Evolutionary conservation across 2,329 filamentous ascomycete genomes (phyloP).

Genomic region (Colletotrichum lentis): DNA sequence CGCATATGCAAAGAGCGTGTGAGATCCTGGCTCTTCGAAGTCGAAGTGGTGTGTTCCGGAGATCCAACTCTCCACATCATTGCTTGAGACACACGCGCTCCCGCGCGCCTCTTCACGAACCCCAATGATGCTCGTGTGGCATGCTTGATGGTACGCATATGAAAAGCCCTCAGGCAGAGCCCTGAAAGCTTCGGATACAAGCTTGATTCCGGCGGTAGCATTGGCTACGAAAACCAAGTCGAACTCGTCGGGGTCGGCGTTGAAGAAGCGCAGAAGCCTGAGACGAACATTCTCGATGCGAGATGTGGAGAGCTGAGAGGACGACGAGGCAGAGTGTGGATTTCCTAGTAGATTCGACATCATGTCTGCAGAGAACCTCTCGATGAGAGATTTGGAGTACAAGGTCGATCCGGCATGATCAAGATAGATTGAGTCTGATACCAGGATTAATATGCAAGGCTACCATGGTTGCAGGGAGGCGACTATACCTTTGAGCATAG

Average conservation of each 20-base stretch:
- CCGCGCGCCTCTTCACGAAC: slow-evolving; percentile 73
- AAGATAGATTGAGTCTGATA: slow-evolving; percentile 78
- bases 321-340: slow-evolving; percentile 84
- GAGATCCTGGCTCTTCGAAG: slow-evolving; percentile 40
- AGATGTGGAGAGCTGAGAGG: slow-evolving; percentile 79
- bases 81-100: slow-evolving; percentile 73
- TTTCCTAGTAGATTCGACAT: slow-evolving; percentile 84
- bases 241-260: slow-evolving; percentile 81
- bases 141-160: slow-evolving; percentile 84
- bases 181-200: slow-evolving; percentile 81
- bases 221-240: slow-evolving; percentile 93
- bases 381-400: slow-evolving; percentile 81
- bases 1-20: slow-evolving; percentile 46
- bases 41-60: slow-evolving; percentile 48
- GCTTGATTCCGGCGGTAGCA: slow-evolving; percentile 88
- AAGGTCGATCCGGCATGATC: slow-evolving; percentile 96
- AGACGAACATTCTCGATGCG: slow-evolving; percentile 80
- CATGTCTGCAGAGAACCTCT: slow-evolving; percentile 81
- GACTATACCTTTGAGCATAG: slow-evolving; percentile 70
- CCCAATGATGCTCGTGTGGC: slow-evolving; percentile 88
- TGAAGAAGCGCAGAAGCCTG: slow-evolving; percentile 77
- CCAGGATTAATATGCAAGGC: slow-evolving; percentile 31
- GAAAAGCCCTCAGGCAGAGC: slow-evolving; percentile 74
- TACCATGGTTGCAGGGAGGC: neutral
- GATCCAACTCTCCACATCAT: slow-evolving; percentile 72